Evolutionary conservation across 495 filamentous ascomycete species (phyloP).

Genomic region (Hyaloscypha finlandica): DNA sequence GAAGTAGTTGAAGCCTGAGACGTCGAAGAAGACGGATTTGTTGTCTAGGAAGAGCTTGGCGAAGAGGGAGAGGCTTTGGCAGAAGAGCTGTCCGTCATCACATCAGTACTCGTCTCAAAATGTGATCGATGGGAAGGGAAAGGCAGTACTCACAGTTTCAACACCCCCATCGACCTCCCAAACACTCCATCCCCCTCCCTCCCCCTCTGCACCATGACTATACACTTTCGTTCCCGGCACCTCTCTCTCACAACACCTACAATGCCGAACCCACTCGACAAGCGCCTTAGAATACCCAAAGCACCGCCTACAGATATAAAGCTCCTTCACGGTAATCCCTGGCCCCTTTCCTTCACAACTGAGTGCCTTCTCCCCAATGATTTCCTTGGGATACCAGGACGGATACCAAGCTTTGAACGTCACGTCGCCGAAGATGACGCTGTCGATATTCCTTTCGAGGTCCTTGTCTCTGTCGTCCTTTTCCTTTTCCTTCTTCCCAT

Average conservation of each 20-base stretch:
- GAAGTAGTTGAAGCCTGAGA: slow-evolving; percentile 93
- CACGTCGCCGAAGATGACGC: slow-evolving; percentile 72
- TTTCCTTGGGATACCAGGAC: slow-evolving; percentile 74
- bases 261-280: slow-evolving; percentile 52
- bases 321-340: slow-evolving; percentile 50
- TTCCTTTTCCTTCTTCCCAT: slow-evolving; percentile 8
- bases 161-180: slow-evolving; percentile 91
- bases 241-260: slow-evolving; percentile 42
- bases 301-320: slow-evolving; percentile 91
- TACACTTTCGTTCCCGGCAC: slow-evolving; percentile 50
- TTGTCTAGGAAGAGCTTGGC: slow-evolving; percentile 98
- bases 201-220: slow-evolving; percentile 55
- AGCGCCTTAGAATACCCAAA: slow-evolving; percentile 87
- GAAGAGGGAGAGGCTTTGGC: slow-evolving; percentile 93
- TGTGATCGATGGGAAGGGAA: slow-evolving; percentile 7
- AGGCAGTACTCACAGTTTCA: slow-evolving; percentile 56
- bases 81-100: slow-evolving; percentile 65
- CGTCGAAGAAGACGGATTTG: slow-evolving; percentile 98
- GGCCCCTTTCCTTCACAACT: slow-evolving; percentile 26
- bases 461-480: slow-evolving; percentile 18
- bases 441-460: slow-evolving; percentile 65
- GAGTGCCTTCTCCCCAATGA: slow-evolving; percentile 58
- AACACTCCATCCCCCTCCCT: slow-evolving; percentile 61
- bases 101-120: slow-evolving; percentile 10
- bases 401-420: slow-evolving; percentile 79